Evolutionary conservation across 192 early-diverging fungal species (phyloP), one percentile per base, ranked within the genome.

Genomic region (Gorgonomyces haynaldii): DNA sequence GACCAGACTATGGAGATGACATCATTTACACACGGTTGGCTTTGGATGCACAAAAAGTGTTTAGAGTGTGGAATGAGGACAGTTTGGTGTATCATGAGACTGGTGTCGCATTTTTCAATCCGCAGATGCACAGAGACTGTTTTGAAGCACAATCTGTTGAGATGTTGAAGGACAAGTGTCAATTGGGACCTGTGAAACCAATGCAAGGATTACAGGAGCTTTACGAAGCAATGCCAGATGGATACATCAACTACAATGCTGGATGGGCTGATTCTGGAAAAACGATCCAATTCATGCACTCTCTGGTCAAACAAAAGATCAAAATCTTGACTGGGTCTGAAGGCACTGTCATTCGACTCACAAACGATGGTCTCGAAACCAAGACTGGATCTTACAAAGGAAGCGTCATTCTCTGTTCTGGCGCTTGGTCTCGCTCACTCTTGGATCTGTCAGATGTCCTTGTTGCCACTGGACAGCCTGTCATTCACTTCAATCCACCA

Each of bases 391-490:
- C 22, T 22, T 36, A 2, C 70, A 77, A 3, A 1, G 74, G 61
- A 4, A 52, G 57, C 7, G 65, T 77, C 0, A 23, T 77, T 1
- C 35, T 77, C 10, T 63, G 66, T 5, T 62, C 71, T 17, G 76
- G 76, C 0, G 53, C 65, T 13, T 78, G 76, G 76, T 65, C 67
- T 10, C 52, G 62, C 0, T 54, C 60, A 4, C 4, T 77, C 5
- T 57, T 57, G 0, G 66, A 74, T 24, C 45, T 72, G 36, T 21
- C 50, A 15, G 45, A 36, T 7, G 27, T 58, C 8, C 30, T 75
- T 20, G 52, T 50, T 7, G 62, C 77, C 0, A 62, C 65, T 15
- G 77, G 66, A 20, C 71, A 75, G 45, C 55, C 71, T 4, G 74
- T 80, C 8, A 29, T 75, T 8, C 69, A 78, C 10, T 58, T 78